Conservation (phyloP, 305 asterid species). For the Plantago rigida region DNA sequence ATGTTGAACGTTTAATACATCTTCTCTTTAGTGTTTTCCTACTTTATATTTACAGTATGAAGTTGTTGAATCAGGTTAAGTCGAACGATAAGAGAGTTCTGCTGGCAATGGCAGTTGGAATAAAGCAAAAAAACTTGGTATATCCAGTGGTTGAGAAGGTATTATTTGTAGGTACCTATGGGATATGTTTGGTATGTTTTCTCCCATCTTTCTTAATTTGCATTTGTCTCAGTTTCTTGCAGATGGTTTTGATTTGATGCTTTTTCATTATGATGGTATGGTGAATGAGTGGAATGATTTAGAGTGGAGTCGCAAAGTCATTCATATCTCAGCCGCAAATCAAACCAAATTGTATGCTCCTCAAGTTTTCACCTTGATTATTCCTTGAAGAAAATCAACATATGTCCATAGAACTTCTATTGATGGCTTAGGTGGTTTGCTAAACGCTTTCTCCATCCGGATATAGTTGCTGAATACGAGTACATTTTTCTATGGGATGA, state of each 20-base stretch:
- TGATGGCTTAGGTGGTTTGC: conserved; percentile 76
- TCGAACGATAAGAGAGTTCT: conserved; percentile 31
- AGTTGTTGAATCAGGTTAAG: conserved; percentile 37
- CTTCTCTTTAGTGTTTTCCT: conserved; percentile 5
- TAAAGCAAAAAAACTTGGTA: conserved; percentile 59
- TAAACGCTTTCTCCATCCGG: conserved; percentile 89
- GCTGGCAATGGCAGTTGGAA: conserved; percentile 78
- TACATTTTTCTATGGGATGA: conserved; percentile 90
- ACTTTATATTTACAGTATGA: conserved; percentile 17
- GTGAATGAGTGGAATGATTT: conserved; percentile 72
- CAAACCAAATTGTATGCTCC: conserved; percentile 71
- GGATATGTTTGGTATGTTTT: conserved; percentile 7
- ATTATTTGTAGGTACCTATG: conserved; percentile 16
- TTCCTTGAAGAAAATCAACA: neutral
- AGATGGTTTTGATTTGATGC: conserved; percentile 63
- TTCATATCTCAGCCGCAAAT: conserved; percentile 62
- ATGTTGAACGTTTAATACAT: conserved; percentile 1
- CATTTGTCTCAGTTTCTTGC: conserved; percentile 55
- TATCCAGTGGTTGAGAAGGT: conserved; percentile 65
- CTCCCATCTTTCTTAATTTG: conserved; percentile 4
- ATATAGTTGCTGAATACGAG: conserved; percentile 72
- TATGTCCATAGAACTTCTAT: conserved; percentile 1
- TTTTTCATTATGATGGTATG: conserved; percentile 80
- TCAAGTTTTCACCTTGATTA: neutral
- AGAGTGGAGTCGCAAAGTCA: conserved; percentile 54